Evolutionary conservation across 345 rosid species (phyloP), one percentile per base, ranked within the genome.

Genomic region (Murraya paniculata): DNA sequence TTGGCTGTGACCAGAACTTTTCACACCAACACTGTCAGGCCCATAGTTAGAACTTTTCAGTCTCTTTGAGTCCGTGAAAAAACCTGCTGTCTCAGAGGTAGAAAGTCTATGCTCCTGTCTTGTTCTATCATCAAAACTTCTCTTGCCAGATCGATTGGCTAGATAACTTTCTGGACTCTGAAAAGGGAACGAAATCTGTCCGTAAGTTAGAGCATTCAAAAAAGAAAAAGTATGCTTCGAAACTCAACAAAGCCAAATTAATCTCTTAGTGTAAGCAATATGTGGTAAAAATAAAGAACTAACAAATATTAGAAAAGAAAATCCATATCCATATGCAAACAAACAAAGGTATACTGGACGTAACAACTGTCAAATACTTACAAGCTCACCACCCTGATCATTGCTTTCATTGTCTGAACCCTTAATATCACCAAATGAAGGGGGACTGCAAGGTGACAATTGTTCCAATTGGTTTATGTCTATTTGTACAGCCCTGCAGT

Each of bases 351-450:
- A 53, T 22, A 62, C 1, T 38, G 16, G 56, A 56, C 41, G 45
- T 24, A 64, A 59, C 6, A 53, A 61, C 13, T 41, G 31, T 28
- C 28, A 50, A 61, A 75, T 57, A 57, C 87, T 90, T 68, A 81
- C 93, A 74, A 75, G 80, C 77, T 77, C 82, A 61, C 78, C 71
- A 27, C 77, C 84, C 67, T 78, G 89, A 31, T 80, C 83, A 65
- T 71, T 82, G 50, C 82, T 87, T 55, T 87, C 89, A 80, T 82
- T 87, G 79, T 85, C 91, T 41, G 88, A 80, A 53, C 77, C 84
- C 83, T 79, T 85, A 10, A 76, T 60, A 72, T 85, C 89, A 81
- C 85, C 89, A 67, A 70, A 82, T 61, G 93, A 89, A 55, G 89
- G 89, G 50, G 85, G 92, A 70, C 93, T 91, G 58, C 80, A 80